These are phyloP conservation scores for Saccharomyces kudriavzevii DNA, from an alignment of 805 yeast genomes.

Conservation along the genomic window DNA sequence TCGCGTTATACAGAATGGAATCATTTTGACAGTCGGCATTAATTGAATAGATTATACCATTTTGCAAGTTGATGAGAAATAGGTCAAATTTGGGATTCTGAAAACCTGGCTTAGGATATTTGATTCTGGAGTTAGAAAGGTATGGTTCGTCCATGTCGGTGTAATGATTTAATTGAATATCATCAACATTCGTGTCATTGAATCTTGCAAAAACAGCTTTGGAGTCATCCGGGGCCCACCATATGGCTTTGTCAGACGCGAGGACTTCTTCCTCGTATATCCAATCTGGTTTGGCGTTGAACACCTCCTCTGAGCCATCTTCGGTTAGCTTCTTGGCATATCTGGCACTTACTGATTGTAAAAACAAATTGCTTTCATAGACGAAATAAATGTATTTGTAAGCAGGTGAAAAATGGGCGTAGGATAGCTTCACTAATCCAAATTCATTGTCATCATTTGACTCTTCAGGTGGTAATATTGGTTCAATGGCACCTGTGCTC, in stretches of 20 bases:
- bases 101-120: conserved; percentile 70
- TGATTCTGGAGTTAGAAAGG: conserved; percentile 40
- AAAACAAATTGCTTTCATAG: conserved; percentile 45
- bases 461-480: conserved; percentile 20
- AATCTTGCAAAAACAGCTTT: conserved; percentile 46
- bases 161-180: conserved; percentile 45
- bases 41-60: conserved; percentile 18
- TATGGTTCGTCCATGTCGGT: conserved; percentile 35
- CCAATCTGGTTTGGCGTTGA: conserved; percentile 92
- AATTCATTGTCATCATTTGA: conserved; percentile 6
- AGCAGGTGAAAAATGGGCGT: conserved; percentile 55
- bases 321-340: conserved; percentile 41
- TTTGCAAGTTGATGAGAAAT: conserved; percentile 34
- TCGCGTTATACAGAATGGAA: conserved; percentile 50
- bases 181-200: conserved; percentile 53
- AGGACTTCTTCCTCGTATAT: conserved; percentile 88
- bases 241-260: conserved; percentile 57
- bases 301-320: conserved; percentile 64
- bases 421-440: conserved; percentile 26
- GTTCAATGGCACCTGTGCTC: conserved; percentile 27
- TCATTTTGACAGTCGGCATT: conserved; percentile 16
- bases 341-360: conserved; percentile 32
- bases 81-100: conserved; percentile 49
- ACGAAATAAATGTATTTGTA: conserved; percentile 51
- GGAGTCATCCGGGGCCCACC: conserved; percentile 81